Base-by-base conservation (phyloP, 2,329 filamentous ascomycete species). In the Calonectria multiphialidica region DNA sequence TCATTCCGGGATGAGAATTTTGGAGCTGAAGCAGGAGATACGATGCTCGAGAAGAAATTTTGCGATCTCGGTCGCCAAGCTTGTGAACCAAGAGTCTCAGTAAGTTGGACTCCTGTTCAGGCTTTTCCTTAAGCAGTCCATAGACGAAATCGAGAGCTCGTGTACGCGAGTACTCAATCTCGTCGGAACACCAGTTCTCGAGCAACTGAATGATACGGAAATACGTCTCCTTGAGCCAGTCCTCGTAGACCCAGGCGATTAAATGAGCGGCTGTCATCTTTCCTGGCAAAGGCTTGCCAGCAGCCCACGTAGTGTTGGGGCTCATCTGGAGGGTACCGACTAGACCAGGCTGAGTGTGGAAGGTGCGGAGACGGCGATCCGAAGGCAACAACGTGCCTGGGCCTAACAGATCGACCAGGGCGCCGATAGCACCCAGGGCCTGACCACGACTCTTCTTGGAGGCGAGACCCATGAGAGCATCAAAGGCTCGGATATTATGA, bases 51-150 rank as follows among this genome's bases (percentile, higher is more conserved):
- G 97, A 99, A 1, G 97, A 93, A 79, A 99, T 97, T 84, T 98
- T 99, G 82, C 95, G 95, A 76, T 98, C 95, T 53, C 94, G 94
- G 81, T 99, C 97, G 78, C 97, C 96, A 30, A 99, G 90, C 84
- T 99, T 99, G 87, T 98, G 98, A 77, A 99, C 95, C 70, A 99
- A 86, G 68, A 99, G 87, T 66, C 96, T 92, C 72, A 99, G 87
- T 74, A 99, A 86, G 82, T 99, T 99, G 68, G 96, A 93, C 83
- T 99, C 97, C 81, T 99, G 97, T 83, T 99, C 97, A 0, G 97
- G 96, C 85, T 98, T 99, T 82, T 98, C 96, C 82, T 95, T 97
- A 73, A 99, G 87, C 45, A 99, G 87, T 74, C 96, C 95, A 81
- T 93, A 98, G 44, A 98, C 93, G 79, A 98, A 98, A 76, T 95